Conservation (phyloP, 1,284 basidiomycete genomes). For the Mycena citricolor region DNA sequence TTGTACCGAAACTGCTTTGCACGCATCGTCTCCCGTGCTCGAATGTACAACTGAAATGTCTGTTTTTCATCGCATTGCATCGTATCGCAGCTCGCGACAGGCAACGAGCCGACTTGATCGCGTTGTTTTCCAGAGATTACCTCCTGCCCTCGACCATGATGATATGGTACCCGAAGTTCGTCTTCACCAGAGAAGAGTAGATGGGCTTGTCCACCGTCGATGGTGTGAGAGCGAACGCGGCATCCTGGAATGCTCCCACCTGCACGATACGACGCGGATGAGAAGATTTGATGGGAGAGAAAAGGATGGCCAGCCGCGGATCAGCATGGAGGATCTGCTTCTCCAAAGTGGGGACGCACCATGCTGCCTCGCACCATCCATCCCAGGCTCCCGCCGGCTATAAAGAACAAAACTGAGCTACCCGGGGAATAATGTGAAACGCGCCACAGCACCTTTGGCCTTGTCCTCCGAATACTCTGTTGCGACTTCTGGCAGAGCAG, state of each 20-base stretch:
- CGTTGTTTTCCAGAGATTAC: constrained; percentile 28
- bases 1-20: no score
- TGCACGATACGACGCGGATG: constrained; percentile 27
- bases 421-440: constrained; percentile 12
- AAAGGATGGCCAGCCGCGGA: constrained; percentile 21
- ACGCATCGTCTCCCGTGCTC: no score
- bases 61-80: no score
- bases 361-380: constrained; percentile 84
- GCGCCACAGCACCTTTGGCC: constrained; percentile 79
- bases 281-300: background rate
- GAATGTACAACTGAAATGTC: no score
- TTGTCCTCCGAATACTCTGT: constrained; percentile 88
- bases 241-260: constrained; percentile 76
- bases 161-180: constrained; percentile 82
- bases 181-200: constrained; percentile 72
- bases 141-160: constrained; percentile 85
- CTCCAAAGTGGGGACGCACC: constrained; percentile 34
- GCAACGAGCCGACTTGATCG: no score
- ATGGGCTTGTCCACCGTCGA: constrained; percentile 78
- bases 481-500: constrained; percentile 82
- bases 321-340: background rate
- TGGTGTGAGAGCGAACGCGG: constrained; percentile 73
- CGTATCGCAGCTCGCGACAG: no score
- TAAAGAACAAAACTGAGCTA: constrained; percentile 10
- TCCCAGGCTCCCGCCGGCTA: constrained; percentile 79